These are phyloP conservation scores for Colletotrichum lupini DNA, from an alignment of 2,329 filamentous ascomycete genomes.

Conservation along the genomic window DNA sequence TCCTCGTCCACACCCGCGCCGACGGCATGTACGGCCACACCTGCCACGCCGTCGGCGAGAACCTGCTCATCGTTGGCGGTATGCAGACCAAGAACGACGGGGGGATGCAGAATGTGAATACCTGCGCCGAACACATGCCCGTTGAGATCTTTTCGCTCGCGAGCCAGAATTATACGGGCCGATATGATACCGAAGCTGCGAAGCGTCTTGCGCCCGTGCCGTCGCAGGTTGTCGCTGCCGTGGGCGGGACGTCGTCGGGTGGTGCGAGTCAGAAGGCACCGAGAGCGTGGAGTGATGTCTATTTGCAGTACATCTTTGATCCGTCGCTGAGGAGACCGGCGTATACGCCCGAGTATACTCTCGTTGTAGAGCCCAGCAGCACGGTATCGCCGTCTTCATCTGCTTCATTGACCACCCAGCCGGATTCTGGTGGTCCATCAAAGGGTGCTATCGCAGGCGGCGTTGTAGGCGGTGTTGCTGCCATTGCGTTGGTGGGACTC, in stretches of 20 bases:
- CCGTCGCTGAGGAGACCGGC: conserved; percentile 35
- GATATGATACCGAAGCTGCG: conserved; percentile 41
- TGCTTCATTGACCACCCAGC: background rate
- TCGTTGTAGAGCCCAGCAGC: conserved; percentile 9
- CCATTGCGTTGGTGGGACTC: background rate
- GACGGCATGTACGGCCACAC: conserved; percentile 37
- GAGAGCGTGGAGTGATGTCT: conserved; percentile 38
- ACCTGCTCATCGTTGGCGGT: conserved; percentile 34
- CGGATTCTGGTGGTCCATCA: background rate
- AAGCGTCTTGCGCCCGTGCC: conserved; percentile 50
- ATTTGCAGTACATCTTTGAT: conserved; percentile 41
- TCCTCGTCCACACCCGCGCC: conserved; percentile 29
- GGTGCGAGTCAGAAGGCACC: conserved; percentile 43
- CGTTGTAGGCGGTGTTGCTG: conserved; percentile 5
- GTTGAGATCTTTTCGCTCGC: conserved; percentile 39
- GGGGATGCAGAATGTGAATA: conserved; percentile 15
- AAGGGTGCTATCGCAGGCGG: background rate
- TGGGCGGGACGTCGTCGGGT: conserved; percentile 52
- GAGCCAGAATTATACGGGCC: conserved; percentile 41
- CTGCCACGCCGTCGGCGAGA: conserved; percentile 35
- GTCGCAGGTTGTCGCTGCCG: conserved; percentile 59
- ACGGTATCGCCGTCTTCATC: background rate
- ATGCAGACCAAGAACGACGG: conserved; percentile 35
- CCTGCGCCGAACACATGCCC: conserved; percentile 38
- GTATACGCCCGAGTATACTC: conserved; percentile 40